Percentiles rank a stretch among this genome's conserved stretches.
phyloP scores from a whole-genome alignment of 176 grass and related monocot species.

The Eragrostis nindensis region DNA sequence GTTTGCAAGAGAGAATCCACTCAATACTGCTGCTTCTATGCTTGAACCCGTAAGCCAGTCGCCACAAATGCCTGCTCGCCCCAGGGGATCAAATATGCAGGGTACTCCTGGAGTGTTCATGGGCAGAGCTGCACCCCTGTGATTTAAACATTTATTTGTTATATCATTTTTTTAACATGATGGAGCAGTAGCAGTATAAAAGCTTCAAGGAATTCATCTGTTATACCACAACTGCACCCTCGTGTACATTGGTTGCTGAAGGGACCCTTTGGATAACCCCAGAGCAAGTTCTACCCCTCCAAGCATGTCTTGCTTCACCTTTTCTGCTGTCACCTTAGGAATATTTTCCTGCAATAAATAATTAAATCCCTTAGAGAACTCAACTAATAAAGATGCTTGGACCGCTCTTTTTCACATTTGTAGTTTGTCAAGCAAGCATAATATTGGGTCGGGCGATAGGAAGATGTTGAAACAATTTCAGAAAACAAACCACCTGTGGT shows the following conservation, averaged over 20 bases:
- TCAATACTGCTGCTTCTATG: constrained; percentile 81
- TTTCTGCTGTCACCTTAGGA: constrained; percentile 78
- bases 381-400: neutral
- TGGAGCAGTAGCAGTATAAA: constrained; percentile 6
- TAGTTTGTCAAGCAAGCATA: neutral
- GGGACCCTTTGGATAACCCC: constrained; percentile 72
- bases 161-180: constrained; percentile 1
- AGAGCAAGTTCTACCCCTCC: constrained; percentile 81
- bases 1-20: constrained; percentile 85
- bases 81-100: constrained; percentile 87
- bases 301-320: constrained; percentile 91
- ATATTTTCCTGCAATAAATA: constrained; percentile 75
- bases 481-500: constrained; percentile 68
- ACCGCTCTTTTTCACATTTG: neutral
- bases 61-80: constrained; percentile 94
- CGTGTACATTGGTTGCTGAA: constrained; percentile 83
- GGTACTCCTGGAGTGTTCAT: constrained; percentile 76
- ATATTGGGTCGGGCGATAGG: neutral
- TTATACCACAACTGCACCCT: constrained; percentile 84
- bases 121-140: constrained; percentile 89
- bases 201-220: constrained; percentile 19
- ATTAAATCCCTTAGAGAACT: constrained; percentile 18
- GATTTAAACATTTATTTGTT: constrained; percentile 31
- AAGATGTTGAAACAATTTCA: constrained; percentile 23
- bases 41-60: constrained; percentile 92